Evolutionary conservation across 805 yeast genomes (phyloP), one percentile per base, ranked within the genome.

Genomic region (Kuraishia ogatae): DNA sequence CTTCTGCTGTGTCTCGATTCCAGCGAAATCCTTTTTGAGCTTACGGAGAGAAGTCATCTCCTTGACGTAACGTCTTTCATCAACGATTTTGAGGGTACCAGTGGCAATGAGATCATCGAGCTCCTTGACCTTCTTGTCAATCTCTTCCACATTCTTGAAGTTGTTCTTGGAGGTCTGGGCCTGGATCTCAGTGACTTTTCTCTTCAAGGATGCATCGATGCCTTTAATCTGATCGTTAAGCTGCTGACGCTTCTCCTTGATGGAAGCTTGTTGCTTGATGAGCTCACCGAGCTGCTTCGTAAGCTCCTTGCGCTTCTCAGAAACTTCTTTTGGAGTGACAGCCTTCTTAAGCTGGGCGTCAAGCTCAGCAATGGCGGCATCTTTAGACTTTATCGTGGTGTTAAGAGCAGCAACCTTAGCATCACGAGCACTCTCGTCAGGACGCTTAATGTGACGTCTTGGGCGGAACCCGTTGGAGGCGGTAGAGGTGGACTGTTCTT

Each of bases 11-110:
- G 82, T 81, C 66, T 84, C 91, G 62, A 92, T 76, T 51, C 80
- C 77, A 52, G 82, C 82, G 67, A 89, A 88, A 69, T 86, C 92
- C 70, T 86, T 87, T 66, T 85, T 83, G 67, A 87, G 74, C 73
- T 89, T 90, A 72, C 93, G 84, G 70, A 94, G 81, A 50, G 84
- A 71, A 53, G 90, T 80, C 78, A 90, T 87, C 74, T 93, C 98
- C 74, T 88, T 88, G 61, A 94, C 83, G 60, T 78, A 72, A 66
- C 84, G 80, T 76, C 89, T 86, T 79, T 94, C 99, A 60, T 93
- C 97, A 54, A 91, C 97, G 66, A 94, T 82, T 63, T 89, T 82
- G 68, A 94, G 77, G 50, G 78, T 72, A 59, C 98, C 98, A 53
- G 87, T 72, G 55, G 87, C 89, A 58, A 94, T 85, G 61, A 79